Base-by-base conservation (phyloP, 1,284 basidiomycete genomes). In the Ceratobasidium sp. region DNA sequence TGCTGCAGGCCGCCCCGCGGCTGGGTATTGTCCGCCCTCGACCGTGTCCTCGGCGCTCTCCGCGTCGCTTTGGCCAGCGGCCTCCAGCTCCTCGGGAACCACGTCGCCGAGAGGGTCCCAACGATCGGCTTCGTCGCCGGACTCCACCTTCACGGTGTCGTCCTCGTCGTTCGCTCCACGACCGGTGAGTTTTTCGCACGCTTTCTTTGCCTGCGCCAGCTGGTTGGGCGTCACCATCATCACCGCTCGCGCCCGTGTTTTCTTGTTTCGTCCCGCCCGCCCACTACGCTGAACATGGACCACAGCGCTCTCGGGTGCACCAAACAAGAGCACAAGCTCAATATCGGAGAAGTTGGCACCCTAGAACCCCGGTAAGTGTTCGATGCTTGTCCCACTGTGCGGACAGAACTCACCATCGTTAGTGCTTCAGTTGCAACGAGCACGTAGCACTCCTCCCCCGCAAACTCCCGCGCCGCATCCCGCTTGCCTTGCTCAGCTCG, bases 221-320 rank as follows among this genome's bases (percentile, higher is more conserved):
- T 46, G 38, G 8, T 44, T 27, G 6, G 20, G 35, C 14, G 64
- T 48, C 12, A 66, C 64, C 64, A 66, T 66, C 64, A 46, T 66
- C 12, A 66, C n/a, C 12, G 41, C 64, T 8, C 64, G 64, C 20
- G 23, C n/a, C 10, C 41, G 1, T 3, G 30, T 46, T 16, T 3
- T 2, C 10, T 5, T 3, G 27, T 44, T 30, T 10, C 64, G 64
- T 6, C 64, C 41, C 5, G 16, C 64, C 27, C 64, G 41, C n/a
- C 41, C 64, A 38, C 10, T 14, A 20, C 41, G 41, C 46, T 66
- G 64, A 46, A 48, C 20, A 20, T 16, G 46, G 20, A n/a, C 41
- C 7, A 23, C 23, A 18, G 44, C 16, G 20, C 23, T 30, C 6
- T 66, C 64, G 7, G 64, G 64, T 2, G 64, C 64, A 6, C 38